phyloP scores from a whole-genome alignment of 305 asterid species.

The Fraxinus sp. region DNA sequence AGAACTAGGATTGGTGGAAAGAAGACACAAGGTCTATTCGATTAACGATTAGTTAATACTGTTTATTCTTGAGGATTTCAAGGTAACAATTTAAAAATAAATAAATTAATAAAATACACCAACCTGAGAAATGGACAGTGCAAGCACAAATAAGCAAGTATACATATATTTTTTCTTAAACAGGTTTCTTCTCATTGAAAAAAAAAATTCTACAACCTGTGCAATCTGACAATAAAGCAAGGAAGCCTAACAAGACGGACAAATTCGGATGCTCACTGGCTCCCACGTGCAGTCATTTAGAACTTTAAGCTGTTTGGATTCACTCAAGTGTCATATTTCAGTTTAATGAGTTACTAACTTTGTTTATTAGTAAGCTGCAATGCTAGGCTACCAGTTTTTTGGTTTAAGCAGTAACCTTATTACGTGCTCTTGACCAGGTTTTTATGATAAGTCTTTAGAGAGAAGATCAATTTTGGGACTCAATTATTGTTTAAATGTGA shows the following conservation, averaged over 20 bases:
- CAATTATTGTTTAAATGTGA: background rate
- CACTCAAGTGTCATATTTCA: background rate
- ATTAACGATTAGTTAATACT: background rate
- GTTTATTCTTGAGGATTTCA: background rate
- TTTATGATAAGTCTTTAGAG: background rate
- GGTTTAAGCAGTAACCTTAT: background rate
- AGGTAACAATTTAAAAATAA: background rate
- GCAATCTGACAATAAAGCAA: background rate
- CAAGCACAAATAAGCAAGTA: background rate
- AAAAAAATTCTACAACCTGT: background rate
- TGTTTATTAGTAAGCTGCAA: background rate
- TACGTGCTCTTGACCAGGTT: background rate
- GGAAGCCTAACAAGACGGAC: background rate
- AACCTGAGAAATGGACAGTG: background rate
- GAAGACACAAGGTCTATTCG: background rate
- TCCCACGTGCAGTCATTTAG: background rate
- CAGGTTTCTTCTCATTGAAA: background rate
- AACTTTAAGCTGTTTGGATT: background rate
- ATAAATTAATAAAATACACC: background rate
- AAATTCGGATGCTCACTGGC: background rate
- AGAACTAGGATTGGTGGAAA: background rate
- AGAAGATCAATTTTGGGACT: background rate
- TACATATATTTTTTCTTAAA: background rate
- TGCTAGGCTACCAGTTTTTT: background rate
- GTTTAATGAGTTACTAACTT: background rate